A percentile compares a stretch with the other conserved stretches of the same genome.
phyloP scores from a whole-genome alignment of 345 rosid species.

The Odontarrhena argentea region DNA sequence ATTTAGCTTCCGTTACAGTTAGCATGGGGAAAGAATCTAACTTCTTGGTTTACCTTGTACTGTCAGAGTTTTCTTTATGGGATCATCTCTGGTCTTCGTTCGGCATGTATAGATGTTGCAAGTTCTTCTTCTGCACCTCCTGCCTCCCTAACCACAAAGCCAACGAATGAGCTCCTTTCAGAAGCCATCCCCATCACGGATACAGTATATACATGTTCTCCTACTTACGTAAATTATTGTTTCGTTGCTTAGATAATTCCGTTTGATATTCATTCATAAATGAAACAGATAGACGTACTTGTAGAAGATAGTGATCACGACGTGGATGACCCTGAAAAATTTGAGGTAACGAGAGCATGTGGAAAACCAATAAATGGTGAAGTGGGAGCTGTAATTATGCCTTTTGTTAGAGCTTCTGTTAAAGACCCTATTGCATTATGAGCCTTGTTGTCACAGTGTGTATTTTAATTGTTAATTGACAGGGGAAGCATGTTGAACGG shows the following conservation, averaged over 20 bases:
- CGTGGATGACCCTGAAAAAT: constrained; percentile 45
- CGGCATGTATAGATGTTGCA: constrained; percentile 62
- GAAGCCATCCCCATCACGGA: constrained; percentile 53
- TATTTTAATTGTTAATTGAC: constrained; percentile 28
- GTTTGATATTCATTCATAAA: constrained; percentile 23
- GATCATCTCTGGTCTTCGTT: constrained; percentile 74
- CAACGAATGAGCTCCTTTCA: constrained; percentile 66
- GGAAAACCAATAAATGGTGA: constrained; percentile 17
- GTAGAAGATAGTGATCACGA: constrained; percentile 40
- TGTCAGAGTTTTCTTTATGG: constrained; percentile 74
- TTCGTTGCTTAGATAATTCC: constrained; percentile 13
- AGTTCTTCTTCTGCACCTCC: constrained; percentile 89
- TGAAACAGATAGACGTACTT: constrained; percentile 49
- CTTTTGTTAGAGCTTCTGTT: not conserved
- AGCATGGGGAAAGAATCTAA: constrained; percentile 31
- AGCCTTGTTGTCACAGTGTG: constrained; percentile 13
- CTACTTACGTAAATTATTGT: constrained; percentile 2
- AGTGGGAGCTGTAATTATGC: not conserved
- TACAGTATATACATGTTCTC: constrained; percentile 42
- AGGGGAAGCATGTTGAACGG: constrained; percentile 64
- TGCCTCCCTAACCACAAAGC: constrained; percentile 54
- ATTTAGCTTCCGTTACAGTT: constrained; percentile 20
- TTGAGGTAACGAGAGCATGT: constrained; percentile 50
- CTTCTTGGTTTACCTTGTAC: constrained; percentile 36
- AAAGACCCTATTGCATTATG: constrained; percentile 6